phyloP scores from a whole-genome alignment of 306 rosid genomes.

The Prunus mira region DNA sequence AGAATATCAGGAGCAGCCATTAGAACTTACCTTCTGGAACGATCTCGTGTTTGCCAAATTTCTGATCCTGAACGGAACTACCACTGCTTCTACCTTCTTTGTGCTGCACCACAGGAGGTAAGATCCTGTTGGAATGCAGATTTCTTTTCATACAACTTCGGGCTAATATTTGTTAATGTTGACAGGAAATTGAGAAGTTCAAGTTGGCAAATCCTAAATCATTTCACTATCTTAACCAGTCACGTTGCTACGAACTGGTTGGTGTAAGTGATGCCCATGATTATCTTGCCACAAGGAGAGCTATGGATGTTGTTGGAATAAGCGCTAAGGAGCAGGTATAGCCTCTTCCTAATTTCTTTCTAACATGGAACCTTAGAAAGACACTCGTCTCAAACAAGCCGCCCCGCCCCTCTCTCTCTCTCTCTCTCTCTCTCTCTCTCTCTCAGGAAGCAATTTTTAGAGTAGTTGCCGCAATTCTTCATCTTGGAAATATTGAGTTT shows the following conservation, averaged over 20 bases:
- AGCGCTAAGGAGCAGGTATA: slow-evolving; percentile 90
- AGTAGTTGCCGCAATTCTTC: slow-evolving; percentile 95
- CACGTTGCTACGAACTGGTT: slow-evolving; percentile 79
- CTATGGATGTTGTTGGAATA: slow-evolving; percentile 97
- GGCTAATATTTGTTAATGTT: slow-evolving; percentile 18
- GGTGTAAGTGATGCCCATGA: slow-evolving; percentile 86
- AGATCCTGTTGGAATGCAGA: slow-evolving; percentile 20
- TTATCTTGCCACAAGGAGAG: slow-evolving; percentile 97
- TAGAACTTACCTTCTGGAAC: slow-evolving; percentile 94
- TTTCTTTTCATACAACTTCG: slow-evolving; percentile 26
- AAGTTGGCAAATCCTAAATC: slow-evolving; percentile 82
- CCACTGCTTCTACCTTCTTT: slow-evolving; percentile 97
- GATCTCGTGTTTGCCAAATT: slow-evolving; percentile 98
- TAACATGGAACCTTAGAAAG: slow-evolving; percentile 7
- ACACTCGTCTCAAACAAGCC: slow-evolving; percentile 27
- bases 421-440: slow-evolving; percentile 23
- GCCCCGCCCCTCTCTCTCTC: slow-evolving; percentile 3
- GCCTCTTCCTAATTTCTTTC: slow-evolving; percentile 26
- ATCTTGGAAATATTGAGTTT: slow-evolving; percentile 78
- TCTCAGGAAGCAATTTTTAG: slow-evolving; percentile 94
- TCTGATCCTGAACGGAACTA: slow-evolving; percentile 98
- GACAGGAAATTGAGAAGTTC: slow-evolving; percentile 96
- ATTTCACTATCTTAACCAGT: slow-evolving; percentile 97
- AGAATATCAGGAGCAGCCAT: slow-evolving; percentile 99
- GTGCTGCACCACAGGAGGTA: slow-evolving; percentile 99